Evolutionary conservation across 2,329 filamentous ascomycete genomes (phyloP), one percentile per base, ranked within the genome.

Genomic region (Aspergillus sp.): DNA sequence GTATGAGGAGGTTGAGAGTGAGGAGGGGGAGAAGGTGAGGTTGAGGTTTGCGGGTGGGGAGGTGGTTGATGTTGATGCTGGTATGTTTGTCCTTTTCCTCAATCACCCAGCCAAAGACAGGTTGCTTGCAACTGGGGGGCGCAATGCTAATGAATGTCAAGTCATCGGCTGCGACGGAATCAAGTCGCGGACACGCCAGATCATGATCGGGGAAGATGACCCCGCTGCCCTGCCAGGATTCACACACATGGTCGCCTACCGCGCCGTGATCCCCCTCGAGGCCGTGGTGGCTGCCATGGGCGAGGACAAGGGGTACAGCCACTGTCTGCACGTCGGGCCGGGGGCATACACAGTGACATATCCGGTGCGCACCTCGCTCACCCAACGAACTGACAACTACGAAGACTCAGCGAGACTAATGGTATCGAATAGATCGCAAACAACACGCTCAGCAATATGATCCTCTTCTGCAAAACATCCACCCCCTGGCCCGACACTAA

Each of bases 131-230:
- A 19, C 19, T 19, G 19, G 19, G 19, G 19, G 1, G 19, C 19
- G 34, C 25, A 28, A 7, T 41, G 13, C 23, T 30, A 43, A 55
- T n/a, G 2, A 15, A 3, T 41, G 51, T 19, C 22, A 48, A 65
- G 59, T 58, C 9, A 65, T 89, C 55, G 87, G 85, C 4, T 88
- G 85, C 69, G 87, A 90, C 73, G 87, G 87, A 0, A 87, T 90
- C 68, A 85, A 85, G 69, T 86, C 84, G 1, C 76, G 78, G 3
- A 79, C 83, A 3, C 78, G 87, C 9, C 71, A 81, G 30, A 69
- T 84, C 13, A 71, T 90, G 2, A 74, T 89, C 2, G 85, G 83
- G 0, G 72, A 79, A 4, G 74, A 78, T 22, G 72, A 81, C 60
- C 79, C 81, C 0, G 77, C 80, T 3, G 74, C 80, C 0, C 70